Base-by-base conservation (phyloP, 2,329 filamentous ascomycete species). In the Colletotrichum cordylinicola region DNA sequence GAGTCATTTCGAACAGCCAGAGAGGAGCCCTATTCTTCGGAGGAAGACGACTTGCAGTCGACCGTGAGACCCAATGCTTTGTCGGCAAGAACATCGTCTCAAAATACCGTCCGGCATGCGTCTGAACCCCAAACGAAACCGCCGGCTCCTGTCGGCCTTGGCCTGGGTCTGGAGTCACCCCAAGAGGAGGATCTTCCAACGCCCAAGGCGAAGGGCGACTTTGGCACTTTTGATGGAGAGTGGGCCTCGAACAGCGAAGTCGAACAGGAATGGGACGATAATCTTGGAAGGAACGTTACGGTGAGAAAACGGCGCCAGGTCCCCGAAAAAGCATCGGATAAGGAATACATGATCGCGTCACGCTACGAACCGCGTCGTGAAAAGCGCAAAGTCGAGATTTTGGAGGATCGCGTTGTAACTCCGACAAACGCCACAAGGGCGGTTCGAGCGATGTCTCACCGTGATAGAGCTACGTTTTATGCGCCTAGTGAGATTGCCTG, bases 1-100 rank as follows among this genome's bases (percentile, higher is more conserved):
- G 92, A 93, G 69, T 95, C 94, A 1, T 96, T 95, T 80, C 92
- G 87, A 78, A 96, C 94, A 4, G 94, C 94, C 6, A 88, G 87
- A 52, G 94, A 96, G 83, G 90, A 90, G 60, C 89, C 90, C 2
- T 88, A 88, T 21, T 91, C 91, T 2, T 93, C 93, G 24, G 91
- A 92, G 35, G 92, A 94, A 69, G 89, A 90, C 75, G 87, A 88
- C 72, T 83, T 82, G 55, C 86, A 80, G 71, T 84, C 85, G 16
- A 87, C 87, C 5, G 78, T 87, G 29, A 84, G 86, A 31, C 85
- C 84, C n/a, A 73, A 78, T 10, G n/a, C 83, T n/a, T 77, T 82
- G 13, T 89, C 86, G 13, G 78, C 84, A 5, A 85, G 83, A 72
- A 84, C 86, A 2, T 52, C 43, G 13, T 89, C 88, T 1, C 87